phyloP scores from a whole-genome alignment of 1,284 basidiomycete genomes.

The Athelia sp. region DNA sequence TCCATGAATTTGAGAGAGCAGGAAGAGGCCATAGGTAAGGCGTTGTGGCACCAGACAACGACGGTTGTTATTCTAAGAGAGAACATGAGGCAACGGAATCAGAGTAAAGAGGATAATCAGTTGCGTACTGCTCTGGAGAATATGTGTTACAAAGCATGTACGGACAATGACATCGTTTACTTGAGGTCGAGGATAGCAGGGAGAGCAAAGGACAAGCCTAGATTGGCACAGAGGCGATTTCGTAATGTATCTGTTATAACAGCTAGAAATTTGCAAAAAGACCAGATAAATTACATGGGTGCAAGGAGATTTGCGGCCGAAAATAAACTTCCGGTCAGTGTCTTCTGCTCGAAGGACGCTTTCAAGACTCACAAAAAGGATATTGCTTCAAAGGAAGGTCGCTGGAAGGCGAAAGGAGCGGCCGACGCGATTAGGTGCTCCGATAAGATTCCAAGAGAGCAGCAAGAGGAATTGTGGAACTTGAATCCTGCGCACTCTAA shows the following conservation, averaged over 20 bases:
- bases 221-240: conserved; percentile 5
- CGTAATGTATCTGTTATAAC: conserved; percentile 13
- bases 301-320: conserved; percentile 8
- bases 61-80: conserved; percentile 26
- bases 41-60: conserved; percentile 27
- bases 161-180: conserved; percentile 10
- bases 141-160: conserved; percentile 14
- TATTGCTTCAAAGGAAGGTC: neutral
- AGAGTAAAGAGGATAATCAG: conserved; percentile 2
- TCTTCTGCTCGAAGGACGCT: conserved; percentile 26
- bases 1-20: conserved; percentile 8
- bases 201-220: neutral
- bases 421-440: neutral
- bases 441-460: neutral
- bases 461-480: conserved; percentile 25
- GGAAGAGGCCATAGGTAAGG: conserved; percentile 21
- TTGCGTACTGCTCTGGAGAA: conserved; percentile 11
- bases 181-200: conserved; percentile 5
- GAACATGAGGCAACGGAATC: conserved; percentile 27
- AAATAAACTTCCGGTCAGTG: conserved; percentile 7
- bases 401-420: neutral
- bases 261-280: conserved; percentile 10
- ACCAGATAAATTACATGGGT: conserved; percentile 10
- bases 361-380: neutral
- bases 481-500: conserved; percentile 13